A percentile compares a stretch with the other conserved stretches of the same genome.
Conservation (phyloP, 345 rosid species). For the Hibiscus trionum region DNA sequence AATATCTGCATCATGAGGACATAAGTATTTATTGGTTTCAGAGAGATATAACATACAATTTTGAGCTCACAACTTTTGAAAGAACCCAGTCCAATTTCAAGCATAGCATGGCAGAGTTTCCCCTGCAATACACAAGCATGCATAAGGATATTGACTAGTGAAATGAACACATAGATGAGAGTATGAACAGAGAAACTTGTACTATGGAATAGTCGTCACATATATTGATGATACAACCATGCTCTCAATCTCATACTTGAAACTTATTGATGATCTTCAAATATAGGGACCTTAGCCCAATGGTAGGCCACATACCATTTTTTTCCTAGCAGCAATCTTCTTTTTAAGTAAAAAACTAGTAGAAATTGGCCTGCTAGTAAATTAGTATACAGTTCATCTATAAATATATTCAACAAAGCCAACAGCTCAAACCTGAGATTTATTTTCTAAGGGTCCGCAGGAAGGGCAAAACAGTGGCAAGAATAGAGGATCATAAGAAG, state of each 20-base stretch:
- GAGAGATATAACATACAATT: neutral
- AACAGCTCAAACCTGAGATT: slow-evolving; percentile 30
- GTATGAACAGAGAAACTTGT: neutral
- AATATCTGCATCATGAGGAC: neutral
- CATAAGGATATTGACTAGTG: neutral
- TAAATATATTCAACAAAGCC: neutral
- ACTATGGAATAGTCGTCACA: neutral
- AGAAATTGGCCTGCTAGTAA: neutral
- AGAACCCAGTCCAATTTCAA: neutral
- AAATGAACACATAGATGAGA: neutral
- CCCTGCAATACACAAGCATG: neutral
- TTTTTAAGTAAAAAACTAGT: neutral
- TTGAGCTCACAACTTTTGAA: neutral
- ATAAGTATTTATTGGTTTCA: neutral
- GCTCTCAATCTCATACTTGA: neutral
- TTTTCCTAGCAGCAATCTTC: too few species aligned
- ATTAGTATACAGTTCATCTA: neutral
- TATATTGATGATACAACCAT: neutral
- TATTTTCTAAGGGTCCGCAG: slow-evolving; percentile 7
- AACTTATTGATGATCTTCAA: too few species aligned
- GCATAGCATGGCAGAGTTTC: neutral
- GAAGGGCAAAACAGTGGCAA: slow-evolving; percentile 14
- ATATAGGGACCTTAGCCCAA: too few species aligned
- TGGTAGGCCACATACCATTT: too few species aligned
- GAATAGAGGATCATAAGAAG: slow-evolving; percentile 6